Evolutionary conservation across 257 asterid genomes (phyloP), one percentile per base, ranked within the genome.

Genomic region (Ehretia macrophylla): DNA sequence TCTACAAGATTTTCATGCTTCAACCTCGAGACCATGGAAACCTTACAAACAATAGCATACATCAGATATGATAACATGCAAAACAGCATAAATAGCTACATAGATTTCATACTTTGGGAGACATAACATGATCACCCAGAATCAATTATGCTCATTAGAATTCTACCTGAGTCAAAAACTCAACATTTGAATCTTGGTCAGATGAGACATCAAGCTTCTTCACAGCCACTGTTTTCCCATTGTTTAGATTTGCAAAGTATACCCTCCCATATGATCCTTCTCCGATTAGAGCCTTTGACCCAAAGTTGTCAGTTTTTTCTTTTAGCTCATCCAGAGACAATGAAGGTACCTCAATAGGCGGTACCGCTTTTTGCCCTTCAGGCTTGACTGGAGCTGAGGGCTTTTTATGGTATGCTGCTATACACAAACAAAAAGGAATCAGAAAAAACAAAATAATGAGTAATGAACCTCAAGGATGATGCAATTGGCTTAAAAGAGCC

Each of bases 211-310:
- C 98, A 72, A 90, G 96, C 77, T 90, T 90, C 79, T 90, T 90
- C 60, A 90, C 92, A 56, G 98, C 98, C 68, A 87, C 95, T 49
- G 90, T 83, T 57, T 84, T 85, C 40, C 89, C 95, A 72, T 68
- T 78, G 55, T 68, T 72, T 72, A 83, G 65, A 71, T 71, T 78
- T 17, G 96, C 93, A 23, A 70, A 83, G 81, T 88, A 88, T 54
- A 88, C 96, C 58, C 96, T 80, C 66, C 96, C 96, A 64, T 88
- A 88, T 32, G 96, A 88, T 58, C 96, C 96, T 68, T 88, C 96
- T 49, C 96, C 96, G 59, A 88, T 85, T 55, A 88, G 77, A 51
- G 93, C 80, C 77, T 85, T 85, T 47, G 95, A 81, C 56, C 96
- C 96, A 59, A 88, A 88, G 68, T 83, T 85, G 58, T 83, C 96